phyloP scores from a whole-genome alignment of 2,329 filamentous ascomycete genomes.

The Microsporum ferrugineum region DNA sequence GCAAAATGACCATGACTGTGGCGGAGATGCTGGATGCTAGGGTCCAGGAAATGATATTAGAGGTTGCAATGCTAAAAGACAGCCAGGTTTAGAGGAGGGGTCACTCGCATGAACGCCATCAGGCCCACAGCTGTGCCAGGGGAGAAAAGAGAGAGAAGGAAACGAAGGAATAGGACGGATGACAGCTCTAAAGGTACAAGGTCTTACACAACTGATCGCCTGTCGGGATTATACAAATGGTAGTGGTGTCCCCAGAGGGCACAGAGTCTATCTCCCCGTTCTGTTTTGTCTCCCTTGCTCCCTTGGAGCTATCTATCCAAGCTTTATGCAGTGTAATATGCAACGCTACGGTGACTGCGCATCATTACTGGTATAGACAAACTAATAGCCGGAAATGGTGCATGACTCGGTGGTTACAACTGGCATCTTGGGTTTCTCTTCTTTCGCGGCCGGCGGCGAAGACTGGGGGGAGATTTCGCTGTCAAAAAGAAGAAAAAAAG shows the following conservation, averaged over 20 bases:
- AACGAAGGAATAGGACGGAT: neutral
- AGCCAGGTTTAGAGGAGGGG: neutral
- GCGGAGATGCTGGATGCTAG: neutral
- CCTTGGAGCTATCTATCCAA: neutral
- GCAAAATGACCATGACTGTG: neutral
- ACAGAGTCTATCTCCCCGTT: neutral
- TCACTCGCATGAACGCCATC: neutral
- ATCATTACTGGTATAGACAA: neutral
- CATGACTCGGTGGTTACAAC: neutral
- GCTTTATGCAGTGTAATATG: conserved; percentile 8
- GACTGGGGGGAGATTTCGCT: neutral
- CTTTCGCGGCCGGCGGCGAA: neutral
- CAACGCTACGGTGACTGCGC: conserved; percentile 4
- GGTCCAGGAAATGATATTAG: neutral
- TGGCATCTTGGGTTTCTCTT: neutral
- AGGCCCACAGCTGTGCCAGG: neutral
- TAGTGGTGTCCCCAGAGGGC: neutral
- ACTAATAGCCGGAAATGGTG: neutral
- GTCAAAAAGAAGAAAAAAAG: neutral
- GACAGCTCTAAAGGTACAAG: neutral
- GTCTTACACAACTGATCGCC: neutral
- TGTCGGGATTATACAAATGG: neutral
- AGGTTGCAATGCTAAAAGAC: neutral
- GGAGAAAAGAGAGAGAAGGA: neutral
- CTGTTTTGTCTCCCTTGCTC: neutral